phyloP scores from a whole-genome alignment of 495 filamentous ascomycete species.

The Tuber microsphaerosporum region DNA sequence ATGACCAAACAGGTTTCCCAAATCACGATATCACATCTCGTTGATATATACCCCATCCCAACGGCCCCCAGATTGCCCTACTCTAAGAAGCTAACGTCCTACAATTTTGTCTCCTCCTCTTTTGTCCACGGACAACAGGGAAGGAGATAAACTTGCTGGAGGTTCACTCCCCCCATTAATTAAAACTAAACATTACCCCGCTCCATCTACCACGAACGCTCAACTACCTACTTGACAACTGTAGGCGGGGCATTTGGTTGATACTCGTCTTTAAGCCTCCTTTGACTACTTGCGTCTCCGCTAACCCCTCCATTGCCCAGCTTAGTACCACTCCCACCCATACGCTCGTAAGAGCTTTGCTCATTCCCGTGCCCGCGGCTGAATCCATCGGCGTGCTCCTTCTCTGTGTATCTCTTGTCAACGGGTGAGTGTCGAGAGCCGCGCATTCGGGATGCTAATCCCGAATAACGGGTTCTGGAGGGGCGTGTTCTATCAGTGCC shows the following conservation, averaged over 20 bases:
- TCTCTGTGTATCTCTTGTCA: slow-evolving; percentile 20
- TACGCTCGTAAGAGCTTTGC: slow-evolving; percentile 8
- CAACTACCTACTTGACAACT: background rate
- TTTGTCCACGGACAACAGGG: slow-evolving; percentile 37
- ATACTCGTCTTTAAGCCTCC: slow-evolving; percentile 23
- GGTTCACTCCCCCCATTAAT: slow-evolving; percentile 12
- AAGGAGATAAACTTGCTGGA: slow-evolving; percentile 31
- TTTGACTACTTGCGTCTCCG: slow-evolving; percentile 26
- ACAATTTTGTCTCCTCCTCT: slow-evolving; percentile 39
- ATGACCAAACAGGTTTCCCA: background rate
- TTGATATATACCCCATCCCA: background rate
- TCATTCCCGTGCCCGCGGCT: background rate
- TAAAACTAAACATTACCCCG: background rate
- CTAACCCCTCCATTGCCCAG: background rate
- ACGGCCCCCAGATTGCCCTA: background rate
- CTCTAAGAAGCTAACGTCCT: slow-evolving; percentile 20
- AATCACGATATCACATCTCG: background rate
- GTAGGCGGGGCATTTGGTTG: slow-evolving; percentile 20
- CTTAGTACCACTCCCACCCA: background rate
- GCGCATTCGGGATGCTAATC: slow-evolving; percentile 18
- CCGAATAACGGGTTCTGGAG: slow-evolving; percentile 10
- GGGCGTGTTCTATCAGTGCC: slow-evolving; percentile 18
- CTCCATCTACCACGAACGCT: background rate
- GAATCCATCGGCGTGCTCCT: slow-evolving; percentile 5
- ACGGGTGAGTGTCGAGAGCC: background rate